Evolutionary conservation across 2,329 filamentous ascomycete genomes (phyloP).

Genomic region (Colletotrichum magnum): DNA sequence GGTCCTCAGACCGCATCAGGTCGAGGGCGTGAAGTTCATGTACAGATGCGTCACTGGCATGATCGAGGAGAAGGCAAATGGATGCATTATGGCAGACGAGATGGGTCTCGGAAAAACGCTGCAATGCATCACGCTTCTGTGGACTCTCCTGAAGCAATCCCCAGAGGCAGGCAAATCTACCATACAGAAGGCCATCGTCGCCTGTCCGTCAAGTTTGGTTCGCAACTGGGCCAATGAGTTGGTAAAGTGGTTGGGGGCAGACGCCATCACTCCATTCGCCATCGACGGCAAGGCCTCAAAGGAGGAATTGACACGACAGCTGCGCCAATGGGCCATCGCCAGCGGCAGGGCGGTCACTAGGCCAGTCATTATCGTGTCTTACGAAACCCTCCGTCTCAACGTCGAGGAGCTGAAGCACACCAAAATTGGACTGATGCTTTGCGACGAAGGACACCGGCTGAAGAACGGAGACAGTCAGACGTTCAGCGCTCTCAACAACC

Average conservation of each 20-base stretch:
- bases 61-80: constrained; percentile 92
- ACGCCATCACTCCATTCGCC: constrained; percentile 92
- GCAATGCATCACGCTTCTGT: constrained; percentile 96
- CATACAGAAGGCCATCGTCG: constrained; percentile 97
- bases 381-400: constrained; percentile 93
- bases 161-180: constrained; percentile 94
- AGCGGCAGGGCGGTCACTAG: constrained; percentile 90
- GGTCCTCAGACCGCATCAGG: constrained; percentile 94
- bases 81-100: constrained; percentile 99
- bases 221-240: constrained; percentile 99
- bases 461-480: constrained; percentile 98
- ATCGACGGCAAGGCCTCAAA: constrained; percentile 98
- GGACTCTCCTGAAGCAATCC: constrained; percentile 96
- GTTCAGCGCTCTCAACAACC: constrained; percentile 88
- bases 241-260: constrained; percentile 94
- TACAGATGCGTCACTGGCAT: constrained; percentile 96
- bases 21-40: constrained; percentile 98
- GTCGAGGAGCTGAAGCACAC: constrained; percentile 91
- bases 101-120: constrained; percentile 98
- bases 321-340: constrained; percentile 95
- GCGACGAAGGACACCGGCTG: constrained; percentile 95
- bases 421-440: constrained; percentile 91
- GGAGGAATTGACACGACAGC: constrained; percentile 89
- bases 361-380: constrained; percentile 97
- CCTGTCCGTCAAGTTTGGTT: constrained; percentile 95